phyloP scores from a whole-genome alignment of 306 rosid genomes.

The Begonia fuchsioides region DNA sequence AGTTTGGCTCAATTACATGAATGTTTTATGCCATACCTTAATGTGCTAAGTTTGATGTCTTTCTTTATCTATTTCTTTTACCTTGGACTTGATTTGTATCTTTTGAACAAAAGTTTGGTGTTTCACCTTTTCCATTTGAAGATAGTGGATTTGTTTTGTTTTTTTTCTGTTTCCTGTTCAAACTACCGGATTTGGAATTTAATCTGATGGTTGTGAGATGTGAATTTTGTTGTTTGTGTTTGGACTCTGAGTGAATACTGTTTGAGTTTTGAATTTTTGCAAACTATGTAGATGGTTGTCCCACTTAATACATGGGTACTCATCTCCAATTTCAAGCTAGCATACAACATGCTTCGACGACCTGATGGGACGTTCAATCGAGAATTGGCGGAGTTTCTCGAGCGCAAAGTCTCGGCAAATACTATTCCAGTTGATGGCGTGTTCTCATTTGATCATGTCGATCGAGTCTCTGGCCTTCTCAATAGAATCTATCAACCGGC shows the following conservation, averaged over 20 bases:
- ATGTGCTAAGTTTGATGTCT: no score
- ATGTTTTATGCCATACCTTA: no score
- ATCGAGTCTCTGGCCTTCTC: conserved; percentile 47
- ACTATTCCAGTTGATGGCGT: conserved; percentile 69
- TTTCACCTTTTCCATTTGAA: background rate
- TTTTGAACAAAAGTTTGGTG: background rate
- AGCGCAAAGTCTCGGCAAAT: conserved; percentile 65
- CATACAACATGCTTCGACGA: conserved; percentile 77
- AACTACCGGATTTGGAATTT: background rate
- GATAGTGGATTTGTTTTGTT: background rate
- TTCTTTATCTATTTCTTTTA: background rate
- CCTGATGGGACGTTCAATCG: conserved; percentile 84
- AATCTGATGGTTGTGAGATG: background rate
- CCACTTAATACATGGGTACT: conserved; percentile 93
- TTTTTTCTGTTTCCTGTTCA: background rate
- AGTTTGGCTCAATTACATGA: no score
- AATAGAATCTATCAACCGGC: conserved; percentile 53
- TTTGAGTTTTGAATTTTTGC: no score
- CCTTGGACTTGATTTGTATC: background rate
- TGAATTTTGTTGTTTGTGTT: conserved; percentile 6
- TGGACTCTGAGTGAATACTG: background rate
- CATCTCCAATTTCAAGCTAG: conserved; percentile 84
- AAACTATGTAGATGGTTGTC: conserved; percentile 48
- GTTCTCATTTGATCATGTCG: conserved; percentile 74
- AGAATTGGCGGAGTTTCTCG: conserved; percentile 71